Evolutionary conservation across 352 stramenopile species (phyloP).

Genomic region (Peronospora belbahrii): DNA sequence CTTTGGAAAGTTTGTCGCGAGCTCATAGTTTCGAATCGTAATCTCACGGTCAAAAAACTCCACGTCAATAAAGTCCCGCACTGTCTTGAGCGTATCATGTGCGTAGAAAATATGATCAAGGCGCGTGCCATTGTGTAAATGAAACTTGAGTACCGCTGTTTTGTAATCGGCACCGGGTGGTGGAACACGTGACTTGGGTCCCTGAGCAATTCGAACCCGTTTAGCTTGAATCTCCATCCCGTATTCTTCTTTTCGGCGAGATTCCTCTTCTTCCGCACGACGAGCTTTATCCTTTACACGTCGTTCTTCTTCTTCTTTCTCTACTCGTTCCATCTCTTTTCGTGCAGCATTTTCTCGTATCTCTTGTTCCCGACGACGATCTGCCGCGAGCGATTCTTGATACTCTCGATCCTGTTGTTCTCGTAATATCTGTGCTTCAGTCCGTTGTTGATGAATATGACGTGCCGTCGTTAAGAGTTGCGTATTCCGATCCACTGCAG

Average conservation of each 20-base stretch:
- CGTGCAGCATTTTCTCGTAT: conserved; percentile 38
- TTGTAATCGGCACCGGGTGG: conserved; percentile 51
- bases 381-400: conserved; percentile 85
- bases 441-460: conserved; percentile 60
- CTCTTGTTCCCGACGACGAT: conserved; percentile 74
- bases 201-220: conserved; percentile 33
- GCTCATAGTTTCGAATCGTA: conserved; percentile 68
- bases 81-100: conserved; percentile 65
- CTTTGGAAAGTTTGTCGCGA: conserved; percentile 83
- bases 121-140: conserved; percentile 68
- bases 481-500: conserved; percentile 61
- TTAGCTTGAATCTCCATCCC: conserved; percentile 52
- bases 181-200: conserved; percentile 40
- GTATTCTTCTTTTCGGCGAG: conserved; percentile 26
- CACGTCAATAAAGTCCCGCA: conserved; percentile 79
- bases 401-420: conserved; percentile 92
- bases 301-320: conserved; percentile 33
- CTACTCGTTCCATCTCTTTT: conserved; percentile 32
- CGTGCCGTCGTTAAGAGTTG: conserved; percentile 62
- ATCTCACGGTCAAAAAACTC: conserved; percentile 74
- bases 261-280: conserved; percentile 21
- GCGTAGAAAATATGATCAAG: conserved; percentile 78
- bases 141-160: conserved; percentile 71
- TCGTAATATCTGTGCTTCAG: conserved; percentile 82
- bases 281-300: conserved; percentile 22